Base-by-base conservation (phyloP, 306 rosid species). In the Fragaria iinumae region DNA sequence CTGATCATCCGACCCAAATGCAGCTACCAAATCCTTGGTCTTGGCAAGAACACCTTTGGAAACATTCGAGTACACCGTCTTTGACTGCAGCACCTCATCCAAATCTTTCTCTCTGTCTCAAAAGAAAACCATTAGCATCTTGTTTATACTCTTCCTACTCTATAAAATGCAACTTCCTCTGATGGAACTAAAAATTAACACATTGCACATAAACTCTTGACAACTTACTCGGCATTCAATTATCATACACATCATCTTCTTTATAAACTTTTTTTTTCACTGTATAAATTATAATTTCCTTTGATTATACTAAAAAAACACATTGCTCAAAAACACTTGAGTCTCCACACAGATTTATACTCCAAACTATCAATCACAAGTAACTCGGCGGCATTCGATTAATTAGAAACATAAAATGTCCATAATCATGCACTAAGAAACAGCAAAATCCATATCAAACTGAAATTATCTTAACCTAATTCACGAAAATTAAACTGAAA, bases 41-140 rank as follows among this genome's bases (percentile, higher is more conserved):
- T 95, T 95, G 21, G 98, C 94, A 39, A 95, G 90, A 88, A 92
- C 84, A 52, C 98, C 98, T 90, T 95, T 95, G 0, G 98, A 95
- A 75, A 95, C 98, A 75, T 95, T 95, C 1, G 96, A 73, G 80
- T 92, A 95, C 81, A 92, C 96, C 0, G 91, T 92, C 7, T 87
- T 97, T 5, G 98, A 95, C 72, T 95, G 97, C 85, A 95, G 76
- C 34, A 95, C 98, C 86, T 95, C 98, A 67, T 95, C 97, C 82
- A 90, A 45, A 79, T 95, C 97, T 81, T 90, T 95, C 77, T 95
- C 98, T 49, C 98, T 93, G 90, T 81, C 25, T 21, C 60, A 34
- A 44, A 72, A 4, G 2, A 36, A 39, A 73, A 56, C 2, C 2
- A 73, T 57, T 16, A 73, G 53, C 21, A 73, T 4, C 59, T 72